A percentile compares a stretch with the other conserved stretches of the same genome.
phyloP scores from a whole-genome alignment of 371 early-diverging fungal genomes.

The Lichtheimia ramosa region DNA sequence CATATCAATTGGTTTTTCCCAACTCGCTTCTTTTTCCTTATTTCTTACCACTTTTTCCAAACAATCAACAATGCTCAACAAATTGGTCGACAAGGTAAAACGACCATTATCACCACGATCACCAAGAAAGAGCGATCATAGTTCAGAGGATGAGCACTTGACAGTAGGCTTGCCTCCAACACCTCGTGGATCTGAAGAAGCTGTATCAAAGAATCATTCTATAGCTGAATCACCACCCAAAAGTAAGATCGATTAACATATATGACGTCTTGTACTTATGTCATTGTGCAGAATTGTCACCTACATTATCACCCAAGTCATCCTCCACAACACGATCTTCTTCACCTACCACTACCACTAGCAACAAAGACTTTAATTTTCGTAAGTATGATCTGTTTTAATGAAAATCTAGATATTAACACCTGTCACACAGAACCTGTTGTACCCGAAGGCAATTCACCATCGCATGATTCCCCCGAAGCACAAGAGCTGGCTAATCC shows the following conservation, averaged over 20 bases:
- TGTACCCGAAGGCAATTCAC: too few species aligned
- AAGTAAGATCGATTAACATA: too few species aligned
- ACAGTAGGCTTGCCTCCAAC: slow-evolving; percentile 6
- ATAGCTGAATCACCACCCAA: neutral
- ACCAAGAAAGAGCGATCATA: neutral
- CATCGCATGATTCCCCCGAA: too few species aligned
- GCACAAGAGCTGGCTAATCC: neutral
- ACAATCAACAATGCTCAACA: slow-evolving; percentile 8
- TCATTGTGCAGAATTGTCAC: neutral
- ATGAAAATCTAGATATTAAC: too few species aligned
- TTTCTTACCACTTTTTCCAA: too few species aligned
- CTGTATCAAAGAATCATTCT: neutral
- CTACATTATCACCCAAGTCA: slow-evolving; percentile 4
- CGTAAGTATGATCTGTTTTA: neutral
- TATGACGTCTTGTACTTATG: neutral
- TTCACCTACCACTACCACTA: neutral
- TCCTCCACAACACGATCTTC: neutral
- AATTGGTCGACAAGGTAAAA: slow-evolving; percentile 15
- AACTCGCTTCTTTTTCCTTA: too few species aligned
- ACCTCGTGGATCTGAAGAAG: slow-evolving; percentile 8
- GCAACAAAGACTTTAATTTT: neutral
- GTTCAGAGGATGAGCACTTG: neutral
- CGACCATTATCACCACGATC: slow-evolving; percentile 5
- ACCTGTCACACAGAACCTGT: too few species aligned
- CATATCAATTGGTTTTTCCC: too few species aligned